Evolutionary conservation across 768 basidiomycete species (phyloP), one percentile per base, ranked within the genome.

Genomic region (Brasilioporus rufonigricans): DNA sequence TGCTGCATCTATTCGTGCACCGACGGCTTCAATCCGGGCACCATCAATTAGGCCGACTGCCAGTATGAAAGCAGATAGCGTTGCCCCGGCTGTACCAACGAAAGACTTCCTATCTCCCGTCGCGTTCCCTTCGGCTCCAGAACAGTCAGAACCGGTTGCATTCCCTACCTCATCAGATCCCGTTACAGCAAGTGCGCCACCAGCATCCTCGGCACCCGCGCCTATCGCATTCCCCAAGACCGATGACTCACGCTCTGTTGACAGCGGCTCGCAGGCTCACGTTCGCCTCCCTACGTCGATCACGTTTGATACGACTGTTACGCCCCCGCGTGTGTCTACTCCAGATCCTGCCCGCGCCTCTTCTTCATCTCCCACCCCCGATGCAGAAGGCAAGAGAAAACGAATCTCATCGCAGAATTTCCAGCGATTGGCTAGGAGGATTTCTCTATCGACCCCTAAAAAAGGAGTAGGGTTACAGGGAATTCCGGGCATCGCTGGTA

Each of bases 371-470:
- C 83, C 88, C 13, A 32, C 44, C 14, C 78, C 78, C 1, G 88
- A 87, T 4, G 66, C 80, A n/a, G 89, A 89, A 63, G 82, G 82
- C 32, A 91, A 90, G 74, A 78, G 89, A 57, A 89, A 87, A 66
- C 81, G 89, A 19, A 90, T 89, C 54, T 85, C 89, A 10, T 87
- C 89, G 26, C 91, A 93, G 67, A 92, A 92, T 64, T 89, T 93
- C 77, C 89, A 91, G 67, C 80, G 89, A 18, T 66, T 93, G 35
- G 91, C 89, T 16, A 76, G 89, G 56, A 77, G 83, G 57, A 85
- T 93, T 52, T 91, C 89, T 11, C 69, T 89, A 76, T 27, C 71
- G 11, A 80, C 84, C 0, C 78, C 80, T 44, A 80, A 85, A 26
- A 80, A 81, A 58, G 80, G 79, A 35, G 80, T 77, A 23, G 73